phyloP scores from a whole-genome alignment of 768 basidiomycete genomes.

The Macrolepiota dolichaula region DNA sequence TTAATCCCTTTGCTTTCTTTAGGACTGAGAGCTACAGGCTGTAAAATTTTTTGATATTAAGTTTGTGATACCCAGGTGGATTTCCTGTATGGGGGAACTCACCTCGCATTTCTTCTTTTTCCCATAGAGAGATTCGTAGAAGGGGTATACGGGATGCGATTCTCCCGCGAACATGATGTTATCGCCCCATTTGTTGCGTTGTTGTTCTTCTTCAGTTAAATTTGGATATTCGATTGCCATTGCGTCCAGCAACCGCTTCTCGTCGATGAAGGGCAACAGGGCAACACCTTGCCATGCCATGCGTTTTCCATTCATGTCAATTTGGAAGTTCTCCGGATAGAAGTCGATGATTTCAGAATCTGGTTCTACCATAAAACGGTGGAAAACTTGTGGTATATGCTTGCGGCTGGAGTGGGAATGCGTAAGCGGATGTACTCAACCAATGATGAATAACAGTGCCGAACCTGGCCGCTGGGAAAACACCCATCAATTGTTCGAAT shows the following conservation, averaged over 20 bases:
- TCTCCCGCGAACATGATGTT: conserved; percentile 81
- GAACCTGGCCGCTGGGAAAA: conserved; percentile 92
- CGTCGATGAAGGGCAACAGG: conserved; percentile 92
- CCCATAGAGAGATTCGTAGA: conserved; percentile 85
- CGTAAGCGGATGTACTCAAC: not conserved
- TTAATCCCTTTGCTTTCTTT: conserved; percentile 73
- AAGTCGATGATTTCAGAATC: conserved; percentile 95
- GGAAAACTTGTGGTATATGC: conserved; percentile 87
- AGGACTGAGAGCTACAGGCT: conserved; percentile 76
- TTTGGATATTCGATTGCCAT: conserved; percentile 68
- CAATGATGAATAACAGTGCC: conserved; percentile 12
- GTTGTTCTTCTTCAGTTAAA: conserved; percentile 78
- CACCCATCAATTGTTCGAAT: conserved; percentile 97
- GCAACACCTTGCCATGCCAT: conserved; percentile 99
- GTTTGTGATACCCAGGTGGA: conserved; percentile 6
- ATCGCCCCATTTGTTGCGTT: conserved; percentile 82
- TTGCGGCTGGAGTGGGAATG: conserved; percentile 51
- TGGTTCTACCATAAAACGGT: conserved; percentile 80
- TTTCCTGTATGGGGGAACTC: conserved; percentile 20
- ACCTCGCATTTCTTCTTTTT: conserved; percentile 83
- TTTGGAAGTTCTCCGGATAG: conserved; percentile 87
- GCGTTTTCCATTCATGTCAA: conserved; percentile 99
- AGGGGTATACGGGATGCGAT: conserved; percentile 82
- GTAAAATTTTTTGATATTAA: conserved; percentile 15
- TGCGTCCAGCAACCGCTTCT: conserved; percentile 75